Percentiles rank a stretch among this genome's conserved stretches.
These are phyloP conservation scores for Harringtonia lauricola DNA, from an alignment of 2,329 filamentous ascomycete genomes.

Conservation along the genomic window DNA sequence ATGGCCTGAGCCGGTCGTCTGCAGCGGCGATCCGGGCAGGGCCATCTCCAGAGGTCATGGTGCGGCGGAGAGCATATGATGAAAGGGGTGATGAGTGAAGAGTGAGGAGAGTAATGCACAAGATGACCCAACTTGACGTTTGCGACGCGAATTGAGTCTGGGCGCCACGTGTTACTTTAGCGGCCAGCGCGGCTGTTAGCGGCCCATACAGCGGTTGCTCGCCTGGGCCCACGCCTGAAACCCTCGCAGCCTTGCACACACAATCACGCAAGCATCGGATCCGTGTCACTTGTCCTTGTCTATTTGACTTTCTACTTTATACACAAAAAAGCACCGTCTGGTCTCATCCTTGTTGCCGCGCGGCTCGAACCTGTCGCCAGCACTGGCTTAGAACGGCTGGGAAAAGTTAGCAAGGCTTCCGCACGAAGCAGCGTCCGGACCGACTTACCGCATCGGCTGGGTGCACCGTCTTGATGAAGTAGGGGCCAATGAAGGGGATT, in stretches of 20 bases:
- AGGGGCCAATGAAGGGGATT: constrained; percentile 39
- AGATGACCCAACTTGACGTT: too few relatives aligned
- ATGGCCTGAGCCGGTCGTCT: constrained; percentile 7
- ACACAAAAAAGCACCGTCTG: not conserved
- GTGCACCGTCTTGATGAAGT: constrained; percentile 42
- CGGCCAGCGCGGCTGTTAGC: too few relatives aligned
- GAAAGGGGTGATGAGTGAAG: not conserved
- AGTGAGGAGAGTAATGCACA: not conserved
- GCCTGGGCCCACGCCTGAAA: too few relatives aligned
- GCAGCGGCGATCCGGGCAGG: constrained; percentile 1
- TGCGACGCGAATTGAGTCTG: too few relatives aligned
- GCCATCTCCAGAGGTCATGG: constrained; percentile 1
- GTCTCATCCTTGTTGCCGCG: not conserved
- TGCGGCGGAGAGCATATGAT: not conserved
- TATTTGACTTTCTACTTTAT: too few relatives aligned
- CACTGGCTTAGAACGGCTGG: constrained; percentile 7
- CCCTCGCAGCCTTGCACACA: too few relatives aligned
- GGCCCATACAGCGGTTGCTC: too few relatives aligned
- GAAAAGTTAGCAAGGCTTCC: not conserved
- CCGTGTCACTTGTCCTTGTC: not conserved
- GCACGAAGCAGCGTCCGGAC: too few relatives aligned
- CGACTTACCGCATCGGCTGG: constrained; percentile 51
- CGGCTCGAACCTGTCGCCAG: too few relatives aligned
- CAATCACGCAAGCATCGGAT: too few relatives aligned
- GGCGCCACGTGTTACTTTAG: too few relatives aligned